Evolutionary conservation across 441 rosid species (phyloP).

Genomic region (Theobroma grandiflorum): DNA sequence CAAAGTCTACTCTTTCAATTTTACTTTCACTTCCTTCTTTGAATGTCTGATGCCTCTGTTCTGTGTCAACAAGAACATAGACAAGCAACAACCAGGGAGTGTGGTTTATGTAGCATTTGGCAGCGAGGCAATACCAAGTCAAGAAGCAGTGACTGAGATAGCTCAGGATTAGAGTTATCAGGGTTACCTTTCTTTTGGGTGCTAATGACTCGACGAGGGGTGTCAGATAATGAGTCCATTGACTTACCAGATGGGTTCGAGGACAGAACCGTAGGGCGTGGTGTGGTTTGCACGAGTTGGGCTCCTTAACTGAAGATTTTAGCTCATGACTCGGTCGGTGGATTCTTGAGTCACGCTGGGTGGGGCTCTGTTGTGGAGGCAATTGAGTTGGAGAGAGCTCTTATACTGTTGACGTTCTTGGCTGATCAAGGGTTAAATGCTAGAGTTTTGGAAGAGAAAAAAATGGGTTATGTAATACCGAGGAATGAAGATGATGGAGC

Average conservation of each 20-base stretch:
- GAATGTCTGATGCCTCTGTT: too few species aligned
- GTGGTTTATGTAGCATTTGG: slow-evolving; percentile 66
- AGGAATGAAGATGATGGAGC: slow-evolving; percentile 33
- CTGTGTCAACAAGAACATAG: too few species aligned
- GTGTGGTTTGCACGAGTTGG: slow-evolving; percentile 37
- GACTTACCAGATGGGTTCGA: slow-evolving; percentile 38
- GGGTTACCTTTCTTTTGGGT: slow-evolving; percentile 62
- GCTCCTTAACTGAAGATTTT: slow-evolving; percentile 50
- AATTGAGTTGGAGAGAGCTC: slow-evolving; percentile 19
- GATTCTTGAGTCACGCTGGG: slow-evolving; percentile 56
- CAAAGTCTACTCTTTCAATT: too few species aligned
- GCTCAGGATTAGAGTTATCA: slow-evolving; percentile 68
- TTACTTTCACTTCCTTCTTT: too few species aligned
- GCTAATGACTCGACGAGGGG: slow-evolving; percentile 31
- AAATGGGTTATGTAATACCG: slow-evolving; percentile 31
- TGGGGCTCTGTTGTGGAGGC: slow-evolving; percentile 54
- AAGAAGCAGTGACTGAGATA: slow-evolving; percentile 48
- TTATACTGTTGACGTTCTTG: slow-evolving; percentile 18
- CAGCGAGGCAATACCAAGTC: slow-evolving; percentile 49
- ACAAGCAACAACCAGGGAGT: slow-evolving; percentile 45
- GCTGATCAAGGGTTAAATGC: slow-evolving; percentile 28
- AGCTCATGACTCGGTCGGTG: slow-evolving; percentile 50
- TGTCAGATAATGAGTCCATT: slow-evolving; percentile 24
- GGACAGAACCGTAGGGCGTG: not conserved
- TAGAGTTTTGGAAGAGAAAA: slow-evolving; percentile 31